Evolutionary conservation across 2,329 filamentous ascomycete species (phyloP).

Genomic region (Botrytis paeoniae): DNA sequence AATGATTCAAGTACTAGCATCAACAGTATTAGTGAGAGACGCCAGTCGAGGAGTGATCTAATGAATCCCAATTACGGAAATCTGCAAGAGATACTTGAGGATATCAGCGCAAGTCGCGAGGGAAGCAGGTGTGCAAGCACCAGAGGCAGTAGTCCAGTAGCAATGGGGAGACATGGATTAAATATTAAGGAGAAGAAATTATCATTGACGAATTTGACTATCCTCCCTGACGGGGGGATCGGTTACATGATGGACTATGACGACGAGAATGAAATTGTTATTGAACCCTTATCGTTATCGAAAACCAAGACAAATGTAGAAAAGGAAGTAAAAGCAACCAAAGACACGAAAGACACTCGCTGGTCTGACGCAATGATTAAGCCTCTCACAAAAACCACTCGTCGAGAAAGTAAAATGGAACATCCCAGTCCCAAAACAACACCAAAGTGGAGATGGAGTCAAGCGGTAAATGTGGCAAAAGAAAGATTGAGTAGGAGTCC

Average conservation of each 20-base stretch:
- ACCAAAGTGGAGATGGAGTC: slow-evolving; percentile 21
- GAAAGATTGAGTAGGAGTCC: not conserved
- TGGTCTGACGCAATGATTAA: slow-evolving; percentile 30
- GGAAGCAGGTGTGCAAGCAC: not conserved
- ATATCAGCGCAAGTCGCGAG: not conserved
- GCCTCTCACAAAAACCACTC: slow-evolving; percentile 11
- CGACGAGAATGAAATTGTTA: not conserved
- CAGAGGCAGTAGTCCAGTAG: slow-evolving; percentile 3
- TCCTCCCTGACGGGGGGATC: slow-evolving; percentile 10
- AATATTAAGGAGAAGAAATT: slow-evolving; percentile 15
- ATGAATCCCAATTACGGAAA: slow-evolving; percentile 9
- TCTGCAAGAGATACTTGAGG: slow-evolving; percentile 9
- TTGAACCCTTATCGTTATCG: not conserved
- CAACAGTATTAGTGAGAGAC: slow-evolving; percentile 7
- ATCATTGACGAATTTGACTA: not conserved
- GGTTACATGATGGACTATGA: not conserved
- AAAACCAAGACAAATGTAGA: not conserved
- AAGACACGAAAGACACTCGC: not conserved
- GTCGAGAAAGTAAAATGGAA: slow-evolving; percentile 29
- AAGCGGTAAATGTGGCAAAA: not conserved
- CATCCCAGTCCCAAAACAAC: slow-evolving; percentile 29
- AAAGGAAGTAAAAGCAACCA: not conserved
- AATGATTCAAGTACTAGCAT: slow-evolving; percentile 7
- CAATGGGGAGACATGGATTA: slow-evolving; percentile 7
- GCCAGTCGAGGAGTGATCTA: slow-evolving; percentile 1